Evolutionary conservation across 441 rosid genomes (phyloP), one percentile per base, ranked within the genome.

Genomic region (Gossypium aridum): DNA sequence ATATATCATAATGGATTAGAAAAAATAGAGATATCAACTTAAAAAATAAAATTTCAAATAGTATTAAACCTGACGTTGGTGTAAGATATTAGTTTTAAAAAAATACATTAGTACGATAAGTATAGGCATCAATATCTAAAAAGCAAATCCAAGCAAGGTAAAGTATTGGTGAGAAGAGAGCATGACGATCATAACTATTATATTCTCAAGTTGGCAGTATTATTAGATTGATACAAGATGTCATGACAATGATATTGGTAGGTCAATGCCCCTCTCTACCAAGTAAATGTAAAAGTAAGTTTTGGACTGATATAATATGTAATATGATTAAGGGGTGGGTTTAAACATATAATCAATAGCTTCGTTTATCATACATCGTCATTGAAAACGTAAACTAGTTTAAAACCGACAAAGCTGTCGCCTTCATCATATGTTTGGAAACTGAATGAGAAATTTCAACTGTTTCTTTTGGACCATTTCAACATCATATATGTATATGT

Each of bases 361-460:
- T 31, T 34, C n/a, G 57, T 20, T 70, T 61, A 60, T 31, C 75
- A 70, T 17, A n/a, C 16, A 17, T 37, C 25, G 19, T 8, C 43
- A 34, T 34, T 34, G 2, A 8, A 60, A 39, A n/a, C 66, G 3
- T 16, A 43, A 34, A 64, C 49, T 34, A 63, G 6, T 10, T 3
- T 43, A 7, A 72, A 45, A n/a, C 22, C 6, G 66, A 74, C 20
- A 16, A 37, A 55, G 57, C 20, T 7, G 61, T 45, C 45, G 78
- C 73, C 17, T 25, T 67, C 73, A 75, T 39, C 56, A 51, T 51
- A 51, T 51, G 57, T 19, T 54, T 53, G 20, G 22, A 53, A 53
- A 53, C 57, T 16, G 59, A 54, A 16, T 6, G 22, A 17, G 22
- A 54, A 4, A 16, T 54, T 54, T 17, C 59, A 17, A 14, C 56